phyloP scores from a whole-genome alignment of 2,329 filamentous ascomycete species.

The Botrytis galanthina region DNA sequence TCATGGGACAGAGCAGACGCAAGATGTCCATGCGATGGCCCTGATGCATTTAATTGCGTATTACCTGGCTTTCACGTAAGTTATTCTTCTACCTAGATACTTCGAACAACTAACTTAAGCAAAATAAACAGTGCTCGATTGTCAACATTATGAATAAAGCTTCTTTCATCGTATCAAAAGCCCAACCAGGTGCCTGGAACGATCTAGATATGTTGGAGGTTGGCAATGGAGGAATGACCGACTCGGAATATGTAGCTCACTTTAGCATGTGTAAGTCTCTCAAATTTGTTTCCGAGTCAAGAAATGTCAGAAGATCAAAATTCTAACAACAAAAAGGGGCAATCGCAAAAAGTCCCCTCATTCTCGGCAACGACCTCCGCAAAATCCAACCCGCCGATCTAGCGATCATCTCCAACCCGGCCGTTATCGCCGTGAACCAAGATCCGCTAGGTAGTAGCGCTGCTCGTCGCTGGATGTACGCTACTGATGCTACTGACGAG shows the following conservation, averaged over 20 bases:
- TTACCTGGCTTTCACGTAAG: constrained; percentile 34
- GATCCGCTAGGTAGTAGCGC: constrained; percentile 43
- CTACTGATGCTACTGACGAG: constrained; percentile 42
- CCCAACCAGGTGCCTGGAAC: constrained; percentile 37
- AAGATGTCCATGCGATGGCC: constrained; percentile 43
- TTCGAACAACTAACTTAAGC: not conserved
- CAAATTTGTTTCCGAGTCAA: not conserved
- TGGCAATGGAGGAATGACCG: constrained; percentile 41
- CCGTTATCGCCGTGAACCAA: constrained; percentile 46
- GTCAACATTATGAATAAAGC: constrained; percentile 36
- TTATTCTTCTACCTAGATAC: not conserved
- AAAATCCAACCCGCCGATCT: constrained; percentile 39
- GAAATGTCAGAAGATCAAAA: not conserved
- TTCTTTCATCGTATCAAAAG: constrained; percentile 35
- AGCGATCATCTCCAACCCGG: constrained; percentile 43
- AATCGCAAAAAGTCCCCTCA: constrained; percentile 34
- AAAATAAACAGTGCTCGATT: constrained; percentile 31
- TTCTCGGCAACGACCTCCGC: constrained; percentile 38
- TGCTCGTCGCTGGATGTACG: constrained; percentile 46
- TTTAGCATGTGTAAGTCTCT: constrained; percentile 32
- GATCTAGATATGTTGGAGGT: constrained; percentile 41
- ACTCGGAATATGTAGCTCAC: constrained; percentile 41
- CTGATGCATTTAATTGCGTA: constrained; percentile 36
- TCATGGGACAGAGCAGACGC: constrained; percentile 43
- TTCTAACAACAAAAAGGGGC: constrained; percentile 28